Conservation (phyloP, 257 asterid species). For the Eucommia ulmoides region DNA sequence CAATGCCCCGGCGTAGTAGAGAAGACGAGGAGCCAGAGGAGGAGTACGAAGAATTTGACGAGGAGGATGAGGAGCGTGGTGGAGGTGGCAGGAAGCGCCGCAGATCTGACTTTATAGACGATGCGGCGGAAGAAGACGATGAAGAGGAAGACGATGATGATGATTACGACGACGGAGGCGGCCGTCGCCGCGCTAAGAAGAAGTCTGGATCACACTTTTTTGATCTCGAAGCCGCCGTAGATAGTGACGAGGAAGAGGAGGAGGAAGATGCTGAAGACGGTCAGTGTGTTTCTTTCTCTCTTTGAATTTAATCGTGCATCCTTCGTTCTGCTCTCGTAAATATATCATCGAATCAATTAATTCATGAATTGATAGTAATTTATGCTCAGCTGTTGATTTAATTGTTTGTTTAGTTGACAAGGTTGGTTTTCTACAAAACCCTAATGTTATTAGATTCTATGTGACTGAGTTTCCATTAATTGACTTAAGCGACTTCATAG, state of each 20-base stretch:
- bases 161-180: slow-evolving; percentile 34
- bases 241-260: slow-evolving; percentile 78
- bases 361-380: no score
- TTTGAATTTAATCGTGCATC: background rate
- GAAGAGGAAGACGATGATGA: slow-evolving; percentile 45
- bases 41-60: slow-evolving; percentile 22
- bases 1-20: no score
- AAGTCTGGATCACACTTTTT: slow-evolving; percentile 53
- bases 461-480: no score
- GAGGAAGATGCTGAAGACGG: slow-evolving; percentile 97
- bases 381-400: no score
- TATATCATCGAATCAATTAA: no score
- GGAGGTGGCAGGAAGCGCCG: slow-evolving; percentile 57
- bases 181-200: slow-evolving; percentile 60
- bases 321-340: background rate
- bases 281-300: slow-evolving; percentile 12
- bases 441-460: no score
- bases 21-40: slow-evolving; percentile 49
- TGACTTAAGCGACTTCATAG: no score
- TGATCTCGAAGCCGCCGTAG: slow-evolving; percentile 75
- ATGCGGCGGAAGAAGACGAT: slow-evolving; percentile 72
- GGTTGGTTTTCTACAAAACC: no score
- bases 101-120: slow-evolving; percentile 63
- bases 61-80: slow-evolving; percentile 38
- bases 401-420: background rate